Conservation (phyloP, 257 asterid species). For the Salvia hispanica region DNA sequence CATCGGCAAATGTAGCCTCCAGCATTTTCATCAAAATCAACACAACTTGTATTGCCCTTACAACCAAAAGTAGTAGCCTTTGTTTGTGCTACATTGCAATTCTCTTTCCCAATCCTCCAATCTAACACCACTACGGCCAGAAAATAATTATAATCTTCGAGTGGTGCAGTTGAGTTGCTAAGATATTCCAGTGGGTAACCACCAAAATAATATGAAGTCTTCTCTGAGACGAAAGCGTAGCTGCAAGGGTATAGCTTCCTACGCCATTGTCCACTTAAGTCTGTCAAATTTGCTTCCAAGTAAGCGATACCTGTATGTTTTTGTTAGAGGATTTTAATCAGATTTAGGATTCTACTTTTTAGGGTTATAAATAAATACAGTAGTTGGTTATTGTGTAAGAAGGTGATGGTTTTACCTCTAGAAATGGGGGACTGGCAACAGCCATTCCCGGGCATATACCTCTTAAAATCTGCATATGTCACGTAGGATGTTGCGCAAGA, state of each 20-base stretch:
- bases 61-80: constrained; percentile 25
- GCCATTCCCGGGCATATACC: no score
- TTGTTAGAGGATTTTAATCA: no score
- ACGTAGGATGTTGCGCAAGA: no score
- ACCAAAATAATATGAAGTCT: no score
- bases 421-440: no score
- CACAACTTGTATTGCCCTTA: background rate
- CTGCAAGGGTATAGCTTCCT: background rate
- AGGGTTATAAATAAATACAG: no score
- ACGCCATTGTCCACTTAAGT: background rate
- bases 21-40: background rate
- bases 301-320: background rate
- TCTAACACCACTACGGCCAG: no score
- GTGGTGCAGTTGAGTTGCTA: background rate
- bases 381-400: no score
- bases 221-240: no score
- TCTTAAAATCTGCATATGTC: no score
- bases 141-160: background rate
- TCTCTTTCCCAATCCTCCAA: constrained; percentile 18
- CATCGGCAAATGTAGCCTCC: constrained; percentile 27
- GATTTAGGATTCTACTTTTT: no score
- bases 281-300: background rate
- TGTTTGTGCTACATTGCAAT: background rate
- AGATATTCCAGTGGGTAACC: background rate
- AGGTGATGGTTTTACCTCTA: no score